A percentile compares a stretch with the other conserved stretches of the same genome.
Conservation (phyloP, 768 basidiomycete species). For the Tulasnella sp. region DNA sequence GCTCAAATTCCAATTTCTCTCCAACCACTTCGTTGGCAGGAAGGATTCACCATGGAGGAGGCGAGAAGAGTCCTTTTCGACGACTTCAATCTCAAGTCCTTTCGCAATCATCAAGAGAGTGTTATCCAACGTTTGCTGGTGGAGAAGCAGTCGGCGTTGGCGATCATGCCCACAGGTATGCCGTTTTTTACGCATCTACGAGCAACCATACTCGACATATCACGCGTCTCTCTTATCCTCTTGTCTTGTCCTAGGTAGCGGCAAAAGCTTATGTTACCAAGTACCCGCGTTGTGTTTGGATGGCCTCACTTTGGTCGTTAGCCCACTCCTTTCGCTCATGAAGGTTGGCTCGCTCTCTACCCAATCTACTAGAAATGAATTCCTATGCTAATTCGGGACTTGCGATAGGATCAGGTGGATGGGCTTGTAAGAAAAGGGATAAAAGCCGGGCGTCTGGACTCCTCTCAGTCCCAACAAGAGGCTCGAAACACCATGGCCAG, state of each 20-base stretch:
- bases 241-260: slow-evolving; percentile 21
- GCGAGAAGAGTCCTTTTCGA: slow-evolving; percentile 26
- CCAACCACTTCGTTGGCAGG: too few species aligned
- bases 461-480: slow-evolving; percentile 26
- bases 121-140: slow-evolving; percentile 31
- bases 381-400: too few species aligned
- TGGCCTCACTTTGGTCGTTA: slow-evolving; percentile 29
- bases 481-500: slow-evolving; percentile 27
- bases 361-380: too few species aligned
- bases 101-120: slow-evolving; percentile 30
- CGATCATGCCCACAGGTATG: slow-evolving; percentile 33
- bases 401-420: slow-evolving; percentile 30
- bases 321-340: slow-evolving; percentile 25
- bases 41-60: too few species aligned
- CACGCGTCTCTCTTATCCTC: too few species aligned
- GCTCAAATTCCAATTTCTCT: too few species aligned
- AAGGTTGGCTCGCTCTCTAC: slow-evolving; percentile 14
- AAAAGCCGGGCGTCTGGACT: slow-evolving; percentile 33
- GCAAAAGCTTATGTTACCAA: slow-evolving; percentile 32
- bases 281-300: slow-evolving; percentile 32
- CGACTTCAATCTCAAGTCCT: slow-evolving; percentile 28
- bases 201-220: not conserved
- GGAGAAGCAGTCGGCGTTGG: slow-evolving; percentile 32
- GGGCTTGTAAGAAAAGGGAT: slow-evolving; percentile 26
- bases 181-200: not conserved